These are phyloP conservation scores for Plasmodium malariae DNA, from an alignment of 169 alveolate species.

Conservation along the genomic window DNA sequence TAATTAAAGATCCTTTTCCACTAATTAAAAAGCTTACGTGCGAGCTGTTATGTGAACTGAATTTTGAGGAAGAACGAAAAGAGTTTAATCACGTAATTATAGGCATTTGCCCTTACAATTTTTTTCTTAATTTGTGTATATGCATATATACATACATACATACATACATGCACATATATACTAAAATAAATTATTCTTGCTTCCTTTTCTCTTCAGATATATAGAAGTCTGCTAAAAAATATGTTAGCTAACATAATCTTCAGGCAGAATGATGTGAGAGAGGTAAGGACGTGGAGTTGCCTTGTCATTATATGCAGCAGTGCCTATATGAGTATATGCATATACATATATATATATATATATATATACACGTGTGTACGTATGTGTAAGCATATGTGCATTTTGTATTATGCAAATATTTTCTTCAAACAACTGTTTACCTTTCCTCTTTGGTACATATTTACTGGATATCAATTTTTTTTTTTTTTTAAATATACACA, in stretches of 20 bases:
- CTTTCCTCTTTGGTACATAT: background rate
- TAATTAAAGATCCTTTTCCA: conserved; percentile 60
- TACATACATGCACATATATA: background rate
- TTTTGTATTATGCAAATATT: background rate
- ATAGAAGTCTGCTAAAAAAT: conserved; percentile 27
- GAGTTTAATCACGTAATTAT: conserved; percentile 38
- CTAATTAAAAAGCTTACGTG: conserved; percentile 48
- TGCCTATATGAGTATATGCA: too few species aligned
- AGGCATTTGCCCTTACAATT: background rate
- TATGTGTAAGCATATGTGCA: background rate
- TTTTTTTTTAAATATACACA: too few species aligned
- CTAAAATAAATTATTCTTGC: background rate
- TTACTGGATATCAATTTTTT: background rate
- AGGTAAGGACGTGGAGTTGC: too few species aligned
- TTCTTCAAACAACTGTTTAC: background rate
- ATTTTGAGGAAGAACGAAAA: conserved; percentile 8
- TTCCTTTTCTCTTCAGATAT: conserved; percentile 11
- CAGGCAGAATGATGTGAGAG: conserved; percentile 42
- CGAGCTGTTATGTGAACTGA: conserved; percentile 37
- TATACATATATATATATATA: background rate
- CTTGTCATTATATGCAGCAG: too few species aligned
- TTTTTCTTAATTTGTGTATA: background rate
- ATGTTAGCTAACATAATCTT: conserved; percentile 10
- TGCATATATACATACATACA: background rate
- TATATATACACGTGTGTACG: background rate